Base-by-base conservation (phyloP, 1,284 basidiomycete genomes). In the Austropuccinia psidii region DNA sequence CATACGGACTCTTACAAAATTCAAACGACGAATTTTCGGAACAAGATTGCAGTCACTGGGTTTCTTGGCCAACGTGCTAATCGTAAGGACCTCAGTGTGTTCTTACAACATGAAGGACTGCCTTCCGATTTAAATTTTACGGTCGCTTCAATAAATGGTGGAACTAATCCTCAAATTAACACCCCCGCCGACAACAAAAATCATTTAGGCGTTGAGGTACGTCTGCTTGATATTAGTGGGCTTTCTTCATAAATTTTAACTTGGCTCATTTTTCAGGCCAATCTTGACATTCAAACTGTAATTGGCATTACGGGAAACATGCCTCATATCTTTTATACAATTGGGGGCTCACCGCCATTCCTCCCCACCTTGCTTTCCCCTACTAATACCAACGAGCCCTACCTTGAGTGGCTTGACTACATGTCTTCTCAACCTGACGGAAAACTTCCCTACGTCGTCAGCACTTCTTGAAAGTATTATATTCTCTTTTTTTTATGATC, bases 381-480 rank as follows among this genome's bases (percentile, higher is more conserved):
- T 17, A 67, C 19, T 5, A 67, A 67, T 35, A 67, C 45, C 39
- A 67, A 67, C 55, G 65, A 67, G 33, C 65, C 65, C n/a, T 67
- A 67, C 49, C 50, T 67, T 15, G 65, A 67, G 9, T 67, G 65
- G 65, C 35, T 67, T 1, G 19, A 39, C 11, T 67, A 43, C 65
- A 67, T 67, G 4, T 24, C 50, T 4, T 39, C 33, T n/a, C 65
- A 55, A 54, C 47, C 47, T 37, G 50, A 54, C 11, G 35, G 31
- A 7, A 27, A 19, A 1, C 15, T 67, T 19, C 65, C 65, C 17
- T 37, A 67, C 52, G 65, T 67, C 6, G 55, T 67, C 33, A 8
- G 47, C 11, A 67, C 47, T 17, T 67, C 65, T n/a, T 67, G 65
- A 39, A 3, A 55, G 65, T 55, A 24, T 11, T 45, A 19, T 11